A percentile compares a stretch with the other conserved stretches of the same genome.
These are phyloP conservation scores for Musa beccarii DNA, from an alignment of 176 grass and related monocot genomes.

Conservation along the genomic window DNA sequence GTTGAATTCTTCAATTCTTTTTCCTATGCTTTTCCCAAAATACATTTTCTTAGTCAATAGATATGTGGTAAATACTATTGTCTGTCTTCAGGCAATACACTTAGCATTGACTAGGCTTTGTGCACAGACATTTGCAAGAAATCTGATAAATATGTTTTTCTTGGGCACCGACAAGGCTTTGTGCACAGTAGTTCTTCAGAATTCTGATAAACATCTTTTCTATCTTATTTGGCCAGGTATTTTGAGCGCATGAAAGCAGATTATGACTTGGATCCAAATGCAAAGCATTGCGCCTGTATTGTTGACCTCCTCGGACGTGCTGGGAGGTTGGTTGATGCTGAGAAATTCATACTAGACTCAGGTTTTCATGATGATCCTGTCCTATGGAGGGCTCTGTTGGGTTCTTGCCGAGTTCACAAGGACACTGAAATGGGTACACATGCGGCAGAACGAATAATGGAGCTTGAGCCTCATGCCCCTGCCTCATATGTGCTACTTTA, in stretches of 20 bases:
- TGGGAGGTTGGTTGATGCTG: constrained; percentile 59
- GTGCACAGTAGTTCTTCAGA: background rate
- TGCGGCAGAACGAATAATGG: constrained; percentile 40
- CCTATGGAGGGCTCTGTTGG: constrained; percentile 48
- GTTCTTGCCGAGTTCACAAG: constrained; percentile 51
- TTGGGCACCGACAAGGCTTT: background rate
- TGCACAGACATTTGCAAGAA: background rate
- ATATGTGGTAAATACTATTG: background rate
- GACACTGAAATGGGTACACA: constrained; percentile 41
- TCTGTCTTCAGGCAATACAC: no score
- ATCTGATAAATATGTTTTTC: background rate
- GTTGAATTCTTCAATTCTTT: background rate
- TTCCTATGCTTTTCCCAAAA: background rate
- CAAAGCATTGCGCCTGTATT: constrained; percentile 60
- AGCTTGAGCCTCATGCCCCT: constrained; percentile 43
- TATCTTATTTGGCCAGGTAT: constrained; percentile 32
- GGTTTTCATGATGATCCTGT: constrained; percentile 38
- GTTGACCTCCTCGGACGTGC: constrained; percentile 64
- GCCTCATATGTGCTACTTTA: constrained; percentile 54
- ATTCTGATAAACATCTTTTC: constrained; percentile 7
- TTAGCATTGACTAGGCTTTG: no score
- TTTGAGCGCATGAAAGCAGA: constrained; percentile 46
- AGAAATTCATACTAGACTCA: constrained; percentile 42
- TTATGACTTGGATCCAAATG: constrained; percentile 40
- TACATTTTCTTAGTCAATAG: background rate